phyloP scores from a whole-genome alignment of 805 yeast genomes.

The Candida ipomoeae region DNA sequence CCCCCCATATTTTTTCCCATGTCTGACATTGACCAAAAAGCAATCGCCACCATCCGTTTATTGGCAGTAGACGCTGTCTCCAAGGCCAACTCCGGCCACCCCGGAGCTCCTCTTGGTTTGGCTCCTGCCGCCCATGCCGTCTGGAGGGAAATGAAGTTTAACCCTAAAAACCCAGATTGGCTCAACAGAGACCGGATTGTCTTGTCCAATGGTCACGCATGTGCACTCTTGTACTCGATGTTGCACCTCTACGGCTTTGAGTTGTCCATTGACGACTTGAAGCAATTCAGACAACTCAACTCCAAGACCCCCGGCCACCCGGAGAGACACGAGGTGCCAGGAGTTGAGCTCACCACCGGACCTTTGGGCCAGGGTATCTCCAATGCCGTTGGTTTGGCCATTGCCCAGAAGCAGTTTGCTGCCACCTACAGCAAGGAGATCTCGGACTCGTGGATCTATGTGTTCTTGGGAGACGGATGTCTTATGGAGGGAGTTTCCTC shows the following conservation, averaged over 20 bases:
- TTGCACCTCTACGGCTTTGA: constrained; percentile 84
- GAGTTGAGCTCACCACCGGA: constrained; percentile 97
- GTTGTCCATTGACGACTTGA: constrained; percentile 76
- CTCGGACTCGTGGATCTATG: constrained; percentile 72
- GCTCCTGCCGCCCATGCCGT: constrained; percentile 93
- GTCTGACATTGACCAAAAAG: constrained; percentile 57
- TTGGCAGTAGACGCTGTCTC: constrained; percentile 85
- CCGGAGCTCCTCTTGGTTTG: constrained; percentile 98
- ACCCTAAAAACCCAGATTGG: constrained; percentile 91
- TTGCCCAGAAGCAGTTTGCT: constrained; percentile 88
- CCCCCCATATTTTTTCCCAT: constrained; percentile 10
- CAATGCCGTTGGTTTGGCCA: constrained; percentile 94
- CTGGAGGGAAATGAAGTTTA: constrained; percentile 75
- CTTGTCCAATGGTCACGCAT: constrained; percentile 94
- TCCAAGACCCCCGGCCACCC: constrained; percentile 98
- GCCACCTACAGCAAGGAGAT: constrained; percentile 92
- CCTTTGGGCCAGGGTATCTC: constrained; percentile 98
- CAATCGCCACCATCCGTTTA: constrained; percentile 84
- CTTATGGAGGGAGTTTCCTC: constrained; percentile 96
- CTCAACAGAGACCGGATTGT: constrained; percentile 94
- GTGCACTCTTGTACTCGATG: constrained; percentile 81
- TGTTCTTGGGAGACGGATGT: constrained; percentile 95
- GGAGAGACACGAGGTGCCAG: constrained; percentile 76
- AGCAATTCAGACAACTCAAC: constrained; percentile 82
- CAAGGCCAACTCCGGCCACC: constrained; percentile 94